Percentiles rank a stretch among this genome's conserved stretches.
These are phyloP conservation scores for Fusarium palustre DNA, from an alignment of 2,329 filamentous ascomycete genomes.

Conservation along the genomic window DNA sequence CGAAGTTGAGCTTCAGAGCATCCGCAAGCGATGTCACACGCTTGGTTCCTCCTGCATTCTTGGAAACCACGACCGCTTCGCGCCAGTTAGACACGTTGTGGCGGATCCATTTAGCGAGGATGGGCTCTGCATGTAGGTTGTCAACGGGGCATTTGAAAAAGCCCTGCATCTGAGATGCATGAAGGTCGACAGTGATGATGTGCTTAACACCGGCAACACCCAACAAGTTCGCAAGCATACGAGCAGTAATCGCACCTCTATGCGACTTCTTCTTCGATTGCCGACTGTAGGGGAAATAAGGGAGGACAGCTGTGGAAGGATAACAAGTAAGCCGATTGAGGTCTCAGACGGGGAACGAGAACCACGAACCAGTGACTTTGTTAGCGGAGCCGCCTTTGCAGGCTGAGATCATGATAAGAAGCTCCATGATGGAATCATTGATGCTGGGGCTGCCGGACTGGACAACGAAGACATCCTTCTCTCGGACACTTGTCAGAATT, in stretches of 20 bases:
- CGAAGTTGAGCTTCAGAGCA: constrained; percentile 96
- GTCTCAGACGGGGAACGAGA: constrained; percentile 26
- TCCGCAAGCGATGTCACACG: constrained; percentile 95
- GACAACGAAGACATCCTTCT: constrained; percentile 99
- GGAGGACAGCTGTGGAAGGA: constrained; percentile 75
- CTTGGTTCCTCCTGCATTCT: constrained; percentile 97
- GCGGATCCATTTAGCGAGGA: constrained; percentile 95
- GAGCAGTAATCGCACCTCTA: constrained; percentile 92
- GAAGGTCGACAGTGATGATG: constrained; percentile 96
- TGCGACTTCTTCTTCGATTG: constrained; percentile 99
- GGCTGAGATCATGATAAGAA: constrained; percentile 98
- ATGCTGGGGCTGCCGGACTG: constrained; percentile 96
- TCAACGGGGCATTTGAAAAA: constrained; percentile 99
- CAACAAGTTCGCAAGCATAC: constrained; percentile 96
- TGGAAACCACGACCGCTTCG: constrained; percentile 95
- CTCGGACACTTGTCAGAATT: constrained; percentile 82
- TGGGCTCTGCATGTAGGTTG: constrained; percentile 94
- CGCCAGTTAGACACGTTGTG: constrained; percentile 88
- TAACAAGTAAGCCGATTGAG: constrained; percentile 33
- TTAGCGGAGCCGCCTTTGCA: constrained; percentile 98
- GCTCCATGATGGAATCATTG: constrained; percentile 99
- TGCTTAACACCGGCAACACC: constrained; percentile 95
- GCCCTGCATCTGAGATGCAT: constrained; percentile 98
- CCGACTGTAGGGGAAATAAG: constrained; percentile 98
- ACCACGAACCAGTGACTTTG: constrained; percentile 86